Base-by-base conservation (phyloP, 805 yeast genomes). In the Lipomyces yamanashiensis region DNA sequence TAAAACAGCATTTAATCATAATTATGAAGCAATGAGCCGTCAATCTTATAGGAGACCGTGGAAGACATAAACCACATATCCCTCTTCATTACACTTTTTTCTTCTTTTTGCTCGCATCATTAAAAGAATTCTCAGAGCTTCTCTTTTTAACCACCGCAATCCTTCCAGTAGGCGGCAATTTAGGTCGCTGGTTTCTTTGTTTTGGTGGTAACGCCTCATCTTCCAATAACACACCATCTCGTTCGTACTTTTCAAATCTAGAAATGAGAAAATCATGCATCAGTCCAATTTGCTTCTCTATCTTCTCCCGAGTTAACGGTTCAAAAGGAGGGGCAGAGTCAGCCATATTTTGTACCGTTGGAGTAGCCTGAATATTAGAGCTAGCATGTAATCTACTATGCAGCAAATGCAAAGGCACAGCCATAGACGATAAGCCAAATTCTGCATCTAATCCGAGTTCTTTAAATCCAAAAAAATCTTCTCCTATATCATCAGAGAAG, bases 381-480 rank as follows among this genome's bases (percentile, higher is more conserved):
- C 82, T 61, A 6, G 63, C 87, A 52, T 86, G 86, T 54, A 89
- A 80, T 63, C 88, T 81, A 8, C 96, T 86, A 70, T 91, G 97
- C 43, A 95, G 79, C 62, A 95, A 79, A 75, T 93, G 96, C 50
- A 96, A 80, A 1, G 99, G 99, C 34, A 95, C 91, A 0, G 96
- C 85, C 2, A 92, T 83, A 36, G 92, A 88, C 55, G 92, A 77
- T 73, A 93, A 79, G 10, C 93, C 92, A 74, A 91, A 88, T 75
- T 95, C 99, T 71, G 88, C 90, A 72, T 93, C 98, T 58, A 95
- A 78, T 0, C 99, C 99, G 54, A 95, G 80, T 69, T 93, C 98
- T 73, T 84, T 89, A 80, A 95, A 96, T 0, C 99, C 99, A 78
- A 96, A 96, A 82, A 92, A 95, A 77, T 95, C 99, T 71, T 93